Evolutionary conservation across 2,329 filamentous ascomycete genomes (phyloP).

Genomic region (Talaromyces verruculosus): DNA sequence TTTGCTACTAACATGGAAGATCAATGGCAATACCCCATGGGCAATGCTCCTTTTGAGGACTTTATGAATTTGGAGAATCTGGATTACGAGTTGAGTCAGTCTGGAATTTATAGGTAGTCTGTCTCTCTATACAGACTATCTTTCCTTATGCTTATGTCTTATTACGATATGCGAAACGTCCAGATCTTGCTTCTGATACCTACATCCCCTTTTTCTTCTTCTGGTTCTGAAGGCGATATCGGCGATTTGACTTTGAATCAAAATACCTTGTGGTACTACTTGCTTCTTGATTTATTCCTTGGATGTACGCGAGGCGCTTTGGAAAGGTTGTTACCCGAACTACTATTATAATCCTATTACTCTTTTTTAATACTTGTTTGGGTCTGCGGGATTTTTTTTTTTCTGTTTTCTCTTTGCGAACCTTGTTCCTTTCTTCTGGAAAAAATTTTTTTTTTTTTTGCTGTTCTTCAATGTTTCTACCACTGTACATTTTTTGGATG

Average conservation of each 20-base stretch:
- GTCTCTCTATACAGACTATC: neutral
- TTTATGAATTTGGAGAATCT: conserved; percentile 16
- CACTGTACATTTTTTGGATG: neutral
- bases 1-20: conserved; percentile 17
- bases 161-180: neutral
- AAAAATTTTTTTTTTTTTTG: neutral
- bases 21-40: conserved; percentile 20
- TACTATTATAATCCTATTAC: neutral
- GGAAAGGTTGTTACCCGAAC: neutral
- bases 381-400: neutral
- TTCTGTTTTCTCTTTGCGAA: neutral
- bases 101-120: conserved; percentile 13
- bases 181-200: neutral
- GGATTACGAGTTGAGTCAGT: conserved; percentile 11
- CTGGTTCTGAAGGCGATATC: neutral
- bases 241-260: neutral
- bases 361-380: neutral
- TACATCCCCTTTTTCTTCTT: neutral
- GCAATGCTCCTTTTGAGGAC: conserved; percentile 16
- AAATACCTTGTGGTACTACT: conserved; percentile 7
- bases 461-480: neutral
- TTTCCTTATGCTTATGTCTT: conserved; percentile 10
- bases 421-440: neutral
- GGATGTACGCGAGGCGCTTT: neutral
- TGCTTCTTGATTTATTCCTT: neutral